These are phyloP conservation scores for Naganishia randhawae DNA, from an alignment of 768 basidiomycete genomes.

Conservation along the genomic window DNA sequence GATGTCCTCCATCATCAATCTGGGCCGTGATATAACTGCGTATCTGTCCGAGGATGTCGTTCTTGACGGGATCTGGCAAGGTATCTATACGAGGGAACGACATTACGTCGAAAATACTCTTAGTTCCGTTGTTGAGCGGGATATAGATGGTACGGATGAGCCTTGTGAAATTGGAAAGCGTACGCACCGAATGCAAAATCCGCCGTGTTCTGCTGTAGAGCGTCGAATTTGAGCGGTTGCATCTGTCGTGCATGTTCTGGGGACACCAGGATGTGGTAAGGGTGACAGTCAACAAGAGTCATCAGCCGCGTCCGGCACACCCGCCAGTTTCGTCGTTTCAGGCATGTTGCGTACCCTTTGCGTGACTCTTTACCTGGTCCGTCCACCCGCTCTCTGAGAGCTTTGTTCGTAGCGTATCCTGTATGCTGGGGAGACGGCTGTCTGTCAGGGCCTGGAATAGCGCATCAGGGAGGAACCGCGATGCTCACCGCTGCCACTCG, in stretches of 20 bases:
- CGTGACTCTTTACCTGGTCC: conserved; percentile 23
- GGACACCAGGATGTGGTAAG: neutral
- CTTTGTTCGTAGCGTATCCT: neutral
- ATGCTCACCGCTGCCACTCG: conserved; percentile 24
- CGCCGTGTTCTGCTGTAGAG: conserved; percentile 21
- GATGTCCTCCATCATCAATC: neutral
- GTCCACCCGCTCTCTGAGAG: conserved; percentile 26
- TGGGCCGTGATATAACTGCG: conserved; percentile 4
- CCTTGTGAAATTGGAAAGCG: neutral
- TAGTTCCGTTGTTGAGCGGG: neutral
- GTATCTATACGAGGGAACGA: neutral
- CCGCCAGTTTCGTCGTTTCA: neutral
- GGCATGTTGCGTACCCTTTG: conserved; percentile 24
- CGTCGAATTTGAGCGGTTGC: conserved; percentile 21
- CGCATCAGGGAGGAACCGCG: neutral
- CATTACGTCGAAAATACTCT: neutral
- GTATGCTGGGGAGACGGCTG: neutral
- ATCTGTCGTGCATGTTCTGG: conserved; percentile 25
- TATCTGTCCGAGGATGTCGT: conserved; percentile 16
- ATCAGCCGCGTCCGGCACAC: too few species aligned
- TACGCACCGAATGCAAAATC: conserved; percentile 11
- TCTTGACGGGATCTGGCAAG: conserved; percentile 21
- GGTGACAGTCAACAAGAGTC: neutral
- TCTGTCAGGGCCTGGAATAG: neutral
- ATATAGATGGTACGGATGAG: neutral